Conservation (phyloP, 345 rosid genomes). For the Populus euphratica region DNA sequence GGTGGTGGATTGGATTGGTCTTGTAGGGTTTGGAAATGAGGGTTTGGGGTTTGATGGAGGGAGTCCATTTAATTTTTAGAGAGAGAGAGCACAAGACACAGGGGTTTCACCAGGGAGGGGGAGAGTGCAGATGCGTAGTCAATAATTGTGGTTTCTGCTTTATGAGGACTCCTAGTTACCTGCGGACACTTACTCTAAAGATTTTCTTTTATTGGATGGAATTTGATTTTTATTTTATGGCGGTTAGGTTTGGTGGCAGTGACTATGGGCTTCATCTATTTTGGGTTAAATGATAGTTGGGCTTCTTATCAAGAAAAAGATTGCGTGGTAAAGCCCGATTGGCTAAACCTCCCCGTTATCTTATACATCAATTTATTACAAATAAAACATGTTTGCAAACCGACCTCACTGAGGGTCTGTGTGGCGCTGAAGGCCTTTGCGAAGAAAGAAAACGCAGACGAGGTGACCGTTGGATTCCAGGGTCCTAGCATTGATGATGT, state of each 20-base stretch:
- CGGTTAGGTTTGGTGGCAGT: no score
- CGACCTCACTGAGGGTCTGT: no score
- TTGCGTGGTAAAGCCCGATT: no score
- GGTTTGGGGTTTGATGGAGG: slow-evolving; percentile 2
- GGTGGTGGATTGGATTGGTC: background rate
- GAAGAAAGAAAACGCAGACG: no score
- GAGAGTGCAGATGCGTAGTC: background rate
- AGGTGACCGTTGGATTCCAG: no score
- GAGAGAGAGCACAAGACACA: background rate
- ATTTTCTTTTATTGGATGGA: background rate
- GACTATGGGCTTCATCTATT: background rate
- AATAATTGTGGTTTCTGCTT: background rate
- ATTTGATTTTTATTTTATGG: background rate
- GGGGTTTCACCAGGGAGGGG: background rate
- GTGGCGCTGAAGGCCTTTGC: no score
- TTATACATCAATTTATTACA: no score
- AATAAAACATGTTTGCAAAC: no score
- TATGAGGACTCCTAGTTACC: background rate
- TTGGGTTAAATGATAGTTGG: background rate
- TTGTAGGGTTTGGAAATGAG: slow-evolving; percentile 4
- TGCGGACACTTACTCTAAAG: background rate
- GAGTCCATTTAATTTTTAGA: slow-evolving; percentile 8
- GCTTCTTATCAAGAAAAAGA: background rate
- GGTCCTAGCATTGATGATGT: no score
- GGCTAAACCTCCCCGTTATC: no score